Evolutionary conservation across 2,329 filamentous ascomycete species (phyloP).

Genomic region (Alternaria consortialis): DNA sequence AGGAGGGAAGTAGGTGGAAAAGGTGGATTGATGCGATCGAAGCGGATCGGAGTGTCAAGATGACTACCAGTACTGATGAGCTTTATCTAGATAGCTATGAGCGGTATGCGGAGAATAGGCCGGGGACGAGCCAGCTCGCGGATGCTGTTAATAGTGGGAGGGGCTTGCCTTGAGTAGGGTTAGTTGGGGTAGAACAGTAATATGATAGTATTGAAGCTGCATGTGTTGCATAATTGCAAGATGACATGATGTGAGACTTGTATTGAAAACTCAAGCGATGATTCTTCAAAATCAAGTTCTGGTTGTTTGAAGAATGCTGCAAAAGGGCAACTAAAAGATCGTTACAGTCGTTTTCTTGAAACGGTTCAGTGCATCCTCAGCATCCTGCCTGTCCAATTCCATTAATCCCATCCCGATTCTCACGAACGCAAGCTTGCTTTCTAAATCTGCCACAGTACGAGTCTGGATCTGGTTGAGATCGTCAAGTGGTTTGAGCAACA

Average conservation of each 20-base stretch:
- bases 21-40: slow-evolving; percentile 77
- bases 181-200: neutral
- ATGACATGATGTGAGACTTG: no score
- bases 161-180: slow-evolving; percentile 56
- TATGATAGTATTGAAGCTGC: neutral
- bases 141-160: slow-evolving; percentile 68
- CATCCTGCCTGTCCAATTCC: no score
- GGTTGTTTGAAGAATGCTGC: no score
- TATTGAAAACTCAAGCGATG: no score
- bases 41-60: slow-evolving; percentile 66
- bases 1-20: slow-evolving; percentile 71
- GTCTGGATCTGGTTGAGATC: no score
- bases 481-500: no score
- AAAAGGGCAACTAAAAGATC: neutral
- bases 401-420: no score
- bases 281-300: no score
- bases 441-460: no score
- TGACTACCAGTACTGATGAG: slow-evolving; percentile 72
- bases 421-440: no score
- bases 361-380: neutral
- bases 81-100: slow-evolving; percentile 74
- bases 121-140: slow-evolving; percentile 66
- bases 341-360: neutral
- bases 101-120: slow-evolving; percentile 69
- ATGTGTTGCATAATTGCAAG: no score